Percentiles rank a stretch among this genome's conserved stretches.
Conservation (phyloP, 441 rosid species). For the Gossypium davidsonii region DNA sequence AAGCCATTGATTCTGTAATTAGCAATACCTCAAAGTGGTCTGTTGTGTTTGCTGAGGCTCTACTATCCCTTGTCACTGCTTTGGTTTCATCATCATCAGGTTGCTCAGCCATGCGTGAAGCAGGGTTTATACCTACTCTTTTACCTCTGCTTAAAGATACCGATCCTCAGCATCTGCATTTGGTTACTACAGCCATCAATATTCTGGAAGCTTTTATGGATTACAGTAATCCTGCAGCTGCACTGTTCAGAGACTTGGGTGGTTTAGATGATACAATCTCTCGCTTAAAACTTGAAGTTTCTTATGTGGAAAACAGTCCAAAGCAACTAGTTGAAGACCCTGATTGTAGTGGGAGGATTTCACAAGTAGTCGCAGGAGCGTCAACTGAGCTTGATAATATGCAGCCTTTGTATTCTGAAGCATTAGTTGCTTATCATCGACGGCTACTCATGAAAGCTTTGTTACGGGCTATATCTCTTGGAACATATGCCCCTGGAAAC, state of each 20-base stretch:
- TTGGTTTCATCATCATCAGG: conserved; percentile 90
- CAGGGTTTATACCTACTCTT: conserved; percentile 89
- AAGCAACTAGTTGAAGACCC: conserved; percentile 52
- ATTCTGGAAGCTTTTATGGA: conserved; percentile 94
- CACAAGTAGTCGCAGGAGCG: conserved; percentile 32
- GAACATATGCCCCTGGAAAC: conserved; percentile 94
- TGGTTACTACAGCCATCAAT: conserved; percentile 86
- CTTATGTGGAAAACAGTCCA: conserved; percentile 51
- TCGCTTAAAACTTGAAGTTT: conserved; percentile 79
- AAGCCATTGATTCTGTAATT: conserved; percentile 77
- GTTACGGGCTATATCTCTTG: conserved; percentile 89
- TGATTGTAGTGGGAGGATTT: conserved; percentile 36
- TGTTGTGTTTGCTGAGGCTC: conserved; percentile 89
- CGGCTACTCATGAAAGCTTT: conserved; percentile 74
- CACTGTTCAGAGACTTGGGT: conserved; percentile 91
- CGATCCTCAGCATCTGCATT: conserved; percentile 85
- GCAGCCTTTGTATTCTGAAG: conserved; percentile 77
- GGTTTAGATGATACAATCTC: conserved; percentile 91
- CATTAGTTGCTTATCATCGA: conserved; percentile 74
- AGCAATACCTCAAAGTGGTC: conserved; percentile 66
- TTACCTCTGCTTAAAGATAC: conserved; percentile 92
- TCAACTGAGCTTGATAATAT: conserved; percentile 49
- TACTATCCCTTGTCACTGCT: conserved; percentile 82
- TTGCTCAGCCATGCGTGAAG: conserved; percentile 95
- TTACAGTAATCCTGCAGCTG: conserved; percentile 90